These are phyloP conservation scores for Lactifluus rugatus DNA, from an alignment of 768 basidiomycete species.

Conservation along the genomic window DNA sequence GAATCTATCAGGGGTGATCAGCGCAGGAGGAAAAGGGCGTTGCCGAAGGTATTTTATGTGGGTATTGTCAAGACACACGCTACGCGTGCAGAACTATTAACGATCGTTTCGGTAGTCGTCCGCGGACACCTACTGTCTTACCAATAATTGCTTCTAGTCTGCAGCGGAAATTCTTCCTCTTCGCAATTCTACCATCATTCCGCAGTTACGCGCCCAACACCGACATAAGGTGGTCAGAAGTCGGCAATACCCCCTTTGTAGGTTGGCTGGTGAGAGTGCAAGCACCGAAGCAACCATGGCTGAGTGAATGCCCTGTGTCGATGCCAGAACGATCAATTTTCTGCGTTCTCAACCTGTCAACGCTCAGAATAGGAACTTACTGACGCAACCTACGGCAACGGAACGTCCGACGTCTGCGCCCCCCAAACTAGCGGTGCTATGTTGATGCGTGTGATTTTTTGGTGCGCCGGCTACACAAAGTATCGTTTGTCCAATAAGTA, in stretches of 20 bases:
- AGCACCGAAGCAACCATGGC: no score
- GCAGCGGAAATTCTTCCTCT: no score
- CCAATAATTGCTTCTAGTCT: background rate
- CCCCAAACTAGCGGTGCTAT: no score
- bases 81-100: background rate
- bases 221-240: background rate
- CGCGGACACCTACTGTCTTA: background rate
- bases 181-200: background rate
- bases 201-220: background rate
- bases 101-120: background rate
- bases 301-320: background rate
- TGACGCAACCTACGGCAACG: background rate
- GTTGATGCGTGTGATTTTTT: no score
- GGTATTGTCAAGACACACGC: background rate
- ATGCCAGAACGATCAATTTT: background rate
- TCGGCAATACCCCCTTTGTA: background rate
- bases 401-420: no score
- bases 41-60: background rate
- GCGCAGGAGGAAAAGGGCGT: background rate
- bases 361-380: background rate
- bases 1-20: background rate
- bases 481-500: no score
- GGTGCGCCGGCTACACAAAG: no score
- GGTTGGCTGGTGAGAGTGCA: background rate
- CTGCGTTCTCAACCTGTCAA: background rate